phyloP scores from a whole-genome alignment of 108 stramenopile species.

The Fistulifera pelliculosa region DNA sequence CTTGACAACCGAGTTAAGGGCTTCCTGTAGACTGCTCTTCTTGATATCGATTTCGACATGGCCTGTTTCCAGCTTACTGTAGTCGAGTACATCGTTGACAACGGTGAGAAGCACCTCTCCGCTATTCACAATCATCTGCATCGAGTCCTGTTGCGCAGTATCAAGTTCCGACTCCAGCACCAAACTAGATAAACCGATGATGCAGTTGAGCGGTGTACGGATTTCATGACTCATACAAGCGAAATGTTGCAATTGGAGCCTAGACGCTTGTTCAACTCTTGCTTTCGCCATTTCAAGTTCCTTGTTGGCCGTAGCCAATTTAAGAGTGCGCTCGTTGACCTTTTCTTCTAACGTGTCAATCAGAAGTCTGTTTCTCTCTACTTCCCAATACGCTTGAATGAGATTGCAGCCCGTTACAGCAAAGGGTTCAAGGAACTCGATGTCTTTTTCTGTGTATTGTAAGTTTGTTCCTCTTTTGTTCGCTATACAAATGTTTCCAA shows the following conservation, averaged over 20 bases:
- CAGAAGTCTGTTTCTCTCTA: conserved; percentile 10
- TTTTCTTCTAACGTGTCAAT: conserved; percentile 17
- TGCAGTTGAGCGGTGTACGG: conserved; percentile 22
- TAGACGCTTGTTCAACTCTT: conserved; percentile 4
- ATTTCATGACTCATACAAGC: conserved; percentile 27
- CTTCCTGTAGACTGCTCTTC: conserved; percentile 8
- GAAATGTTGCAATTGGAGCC: conserved; percentile 13
- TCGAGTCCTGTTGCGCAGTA: conserved; percentile 13
- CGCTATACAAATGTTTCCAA: conserved; percentile 22
- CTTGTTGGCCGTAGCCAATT: conserved; percentile 16
- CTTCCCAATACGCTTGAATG: conserved; percentile 15
- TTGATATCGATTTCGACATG: conserved; percentile 19
- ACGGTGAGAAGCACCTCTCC: conserved; percentile 15
- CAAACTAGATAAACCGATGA: conserved; percentile 15
- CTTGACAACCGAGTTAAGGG: conserved; percentile 18
- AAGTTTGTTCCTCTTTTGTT: conserved; percentile 13
- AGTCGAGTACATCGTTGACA: conserved; percentile 22
- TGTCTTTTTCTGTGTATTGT: conserved; percentile 13
- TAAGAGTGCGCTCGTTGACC: conserved; percentile 19
- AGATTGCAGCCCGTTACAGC: conserved; percentile 23
- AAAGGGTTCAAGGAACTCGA: conserved; percentile 23
- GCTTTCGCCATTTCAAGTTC: conserved; percentile 13
- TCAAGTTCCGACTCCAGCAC: conserved; percentile 9
- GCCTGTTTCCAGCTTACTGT: conserved; percentile 14
- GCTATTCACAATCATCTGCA: conserved; percentile 14